Evolutionary conservation across 2,329 filamentous ascomycete species (phyloP).

Genomic region (Aspergillus floridensis): DNA sequence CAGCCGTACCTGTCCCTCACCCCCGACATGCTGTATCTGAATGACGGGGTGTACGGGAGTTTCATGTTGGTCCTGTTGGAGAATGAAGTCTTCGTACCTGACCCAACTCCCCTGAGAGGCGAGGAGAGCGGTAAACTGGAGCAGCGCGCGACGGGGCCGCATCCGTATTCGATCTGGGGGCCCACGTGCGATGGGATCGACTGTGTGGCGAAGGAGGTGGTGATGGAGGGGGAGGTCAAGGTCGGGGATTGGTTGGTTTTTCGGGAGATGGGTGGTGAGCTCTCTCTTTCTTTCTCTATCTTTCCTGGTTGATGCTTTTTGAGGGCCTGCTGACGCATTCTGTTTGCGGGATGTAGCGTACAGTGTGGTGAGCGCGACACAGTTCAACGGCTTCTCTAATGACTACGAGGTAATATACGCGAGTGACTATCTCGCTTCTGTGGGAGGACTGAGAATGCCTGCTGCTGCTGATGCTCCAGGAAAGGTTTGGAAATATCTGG

Average conservation of each 20-base stretch:
- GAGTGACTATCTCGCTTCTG: background rate
- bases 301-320: too few species aligned
- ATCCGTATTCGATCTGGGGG: constrained; percentile 30
- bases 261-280: constrained; percentile 30
- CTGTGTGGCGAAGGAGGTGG: constrained; percentile 17
- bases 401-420: constrained; percentile 16
- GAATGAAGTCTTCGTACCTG: background rate
- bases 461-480: background rate
- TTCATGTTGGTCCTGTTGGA: constrained; percentile 1
- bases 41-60: constrained; percentile 29
- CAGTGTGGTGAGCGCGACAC: constrained; percentile 19
- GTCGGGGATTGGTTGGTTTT: constrained; percentile 29
- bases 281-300: too few species aligned
- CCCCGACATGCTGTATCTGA: constrained; percentile 28
- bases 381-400: constrained; percentile 25
- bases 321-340: too few species aligned
- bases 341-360: constrained; percentile 14
- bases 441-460: background rate
- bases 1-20: background rate
- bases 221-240: constrained; percentile 17
- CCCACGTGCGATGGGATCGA: constrained; percentile 30
- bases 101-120: background rate
- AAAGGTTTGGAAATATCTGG: background rate
- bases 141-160: background rate
- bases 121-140: background rate